Percentiles rank a stretch among this genome's conserved stretches.
phyloP scores from a whole-genome alignment of 169 alveolate species.

The Besnoitia besnoiti region DNA sequence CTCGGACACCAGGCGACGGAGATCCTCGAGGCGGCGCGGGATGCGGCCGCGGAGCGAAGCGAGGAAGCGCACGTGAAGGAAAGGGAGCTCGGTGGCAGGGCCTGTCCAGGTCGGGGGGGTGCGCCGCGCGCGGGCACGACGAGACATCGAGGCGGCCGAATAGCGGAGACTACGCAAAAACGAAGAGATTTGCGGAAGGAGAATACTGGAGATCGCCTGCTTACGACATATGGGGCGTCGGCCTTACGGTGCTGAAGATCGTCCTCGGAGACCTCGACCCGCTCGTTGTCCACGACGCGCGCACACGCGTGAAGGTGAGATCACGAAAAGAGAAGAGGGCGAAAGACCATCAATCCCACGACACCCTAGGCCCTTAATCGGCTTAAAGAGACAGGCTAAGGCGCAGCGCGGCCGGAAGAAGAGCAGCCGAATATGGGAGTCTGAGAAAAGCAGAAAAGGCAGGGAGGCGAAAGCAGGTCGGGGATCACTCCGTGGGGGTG shows the following conservation, averaged over 20 bases:
- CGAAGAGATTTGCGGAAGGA: not conserved
- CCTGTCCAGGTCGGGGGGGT: not conserved
- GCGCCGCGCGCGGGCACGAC: not conserved
- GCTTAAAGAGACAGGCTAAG: no score
- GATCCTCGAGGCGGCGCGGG: not conserved
- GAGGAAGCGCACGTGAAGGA: no score
- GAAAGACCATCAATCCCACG: no score
- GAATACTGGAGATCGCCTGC: constrained; percentile 30
- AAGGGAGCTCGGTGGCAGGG: not conserved
- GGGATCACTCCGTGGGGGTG: no score
- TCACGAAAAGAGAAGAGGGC: no score
- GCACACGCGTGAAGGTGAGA: not conserved
- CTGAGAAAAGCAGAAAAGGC: no score
- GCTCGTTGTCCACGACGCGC: not conserved
- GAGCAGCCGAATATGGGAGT: no score
- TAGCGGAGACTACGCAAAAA: not conserved
- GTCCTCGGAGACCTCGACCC: constrained; percentile 35
- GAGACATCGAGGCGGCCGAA: not conserved
- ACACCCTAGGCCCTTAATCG: no score
- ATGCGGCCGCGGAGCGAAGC: no score
- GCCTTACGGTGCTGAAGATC: constrained; percentile 28
- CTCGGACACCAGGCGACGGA: not conserved
- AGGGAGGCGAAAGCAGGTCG: no score
- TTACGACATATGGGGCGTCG: constrained; percentile 51
- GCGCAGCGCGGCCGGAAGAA: no score